A percentile compares a stretch with the other conserved stretches of the same genome.
Conservation (phyloP, 345 rosid genomes). For the Ceriops zippeliana region DNA sequence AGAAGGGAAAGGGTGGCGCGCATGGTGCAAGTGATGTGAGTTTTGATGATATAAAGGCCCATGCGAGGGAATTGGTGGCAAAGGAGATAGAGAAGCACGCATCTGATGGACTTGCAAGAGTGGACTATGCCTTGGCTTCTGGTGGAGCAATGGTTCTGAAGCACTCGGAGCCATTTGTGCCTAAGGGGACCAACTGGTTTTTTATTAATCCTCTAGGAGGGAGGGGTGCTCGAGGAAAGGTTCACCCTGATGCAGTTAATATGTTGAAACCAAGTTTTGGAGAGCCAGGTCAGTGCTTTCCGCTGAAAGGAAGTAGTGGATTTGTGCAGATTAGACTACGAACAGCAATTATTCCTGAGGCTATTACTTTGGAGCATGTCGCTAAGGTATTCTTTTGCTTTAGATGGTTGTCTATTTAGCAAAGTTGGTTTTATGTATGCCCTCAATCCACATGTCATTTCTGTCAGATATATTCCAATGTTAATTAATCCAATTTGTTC, state of each 20-base stretch:
- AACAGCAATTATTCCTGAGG: constrained; percentile 66
- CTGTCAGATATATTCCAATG: no score
- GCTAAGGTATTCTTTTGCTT: constrained; percentile 59
- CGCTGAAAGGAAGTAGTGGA: constrained; percentile 71
- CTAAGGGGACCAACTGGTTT: constrained; percentile 49
- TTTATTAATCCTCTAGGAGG: constrained; percentile 15
- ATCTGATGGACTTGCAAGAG: constrained; percentile 85
- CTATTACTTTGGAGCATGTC: constrained; percentile 89
- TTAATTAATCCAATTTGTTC: no score
- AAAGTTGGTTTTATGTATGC: not conserved
- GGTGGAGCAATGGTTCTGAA: constrained; percentile 66
- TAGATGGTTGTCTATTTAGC: not conserved
- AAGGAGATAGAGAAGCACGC: constrained; percentile 91
- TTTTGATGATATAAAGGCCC: constrained; percentile 65
- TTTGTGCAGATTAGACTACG: constrained; percentile 77
- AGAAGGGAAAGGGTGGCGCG: constrained; percentile 42
- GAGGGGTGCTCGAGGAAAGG: constrained; percentile 20
- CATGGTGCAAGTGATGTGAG: constrained; percentile 33
- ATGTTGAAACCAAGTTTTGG: constrained; percentile 94
- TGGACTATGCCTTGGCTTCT: constrained; percentile 65
- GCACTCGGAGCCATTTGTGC: constrained; percentile 65
- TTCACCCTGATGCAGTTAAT: constrained; percentile 53
- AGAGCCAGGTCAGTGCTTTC: constrained; percentile 95
- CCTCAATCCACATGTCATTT: no score
- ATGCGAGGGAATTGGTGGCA: constrained; percentile 71